Conservation (phyloP, 2,329 filamentous ascomycete genomes). For the Apiospora aurea region DNA sequence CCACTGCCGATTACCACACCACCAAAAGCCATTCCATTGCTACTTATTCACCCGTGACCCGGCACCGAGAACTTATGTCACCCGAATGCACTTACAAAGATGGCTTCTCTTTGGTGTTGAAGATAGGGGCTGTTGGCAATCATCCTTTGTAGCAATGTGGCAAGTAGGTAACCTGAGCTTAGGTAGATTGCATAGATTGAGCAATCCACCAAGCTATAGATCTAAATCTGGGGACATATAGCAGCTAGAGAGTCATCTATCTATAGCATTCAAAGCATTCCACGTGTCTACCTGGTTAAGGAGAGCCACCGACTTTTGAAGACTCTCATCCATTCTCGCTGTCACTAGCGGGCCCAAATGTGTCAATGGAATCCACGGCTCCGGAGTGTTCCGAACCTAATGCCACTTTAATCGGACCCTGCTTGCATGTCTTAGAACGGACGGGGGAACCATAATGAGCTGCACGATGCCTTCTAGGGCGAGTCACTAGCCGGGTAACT, state of each 20-base stretch:
- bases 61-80: neutral
- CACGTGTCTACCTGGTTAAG: neutral
- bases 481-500: neutral
- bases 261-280: neutral
- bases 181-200: neutral
- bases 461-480: neutral
- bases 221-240: neutral
- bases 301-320: neutral
- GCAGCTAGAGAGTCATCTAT: neutral
- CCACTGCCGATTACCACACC: neutral
- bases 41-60: neutral
- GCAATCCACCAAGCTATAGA: neutral
- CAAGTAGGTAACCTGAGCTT: neutral
- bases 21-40: neutral
- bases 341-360: slow-evolving; percentile 8
- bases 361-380: slow-evolving; percentile 8
- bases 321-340: neutral
- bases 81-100: neutral
- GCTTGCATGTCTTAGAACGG: slow-evolving; percentile 16
- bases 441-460: slow-evolving; percentile 5
- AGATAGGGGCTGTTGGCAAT: neutral
- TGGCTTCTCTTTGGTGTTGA: neutral
- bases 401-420: slow-evolving; percentile 18
- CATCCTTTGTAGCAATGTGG: neutral
- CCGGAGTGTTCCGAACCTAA: slow-evolving; percentile 17